phyloP scores from a whole-genome alignment of 257 asterid species.

The Echites panduratus region DNA sequence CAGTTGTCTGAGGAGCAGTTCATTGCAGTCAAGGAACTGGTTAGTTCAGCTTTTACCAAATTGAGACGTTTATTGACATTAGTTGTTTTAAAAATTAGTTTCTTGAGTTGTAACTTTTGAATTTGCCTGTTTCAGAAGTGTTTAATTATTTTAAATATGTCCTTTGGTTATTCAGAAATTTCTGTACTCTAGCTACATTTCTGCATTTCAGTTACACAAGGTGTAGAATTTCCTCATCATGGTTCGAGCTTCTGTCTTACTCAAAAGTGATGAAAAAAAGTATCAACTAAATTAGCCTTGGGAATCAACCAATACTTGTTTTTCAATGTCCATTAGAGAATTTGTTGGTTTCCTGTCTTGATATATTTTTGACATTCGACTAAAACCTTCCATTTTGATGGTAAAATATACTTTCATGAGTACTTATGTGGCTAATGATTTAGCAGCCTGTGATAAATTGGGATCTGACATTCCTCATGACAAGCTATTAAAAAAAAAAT shows the following conservation, averaged over 20 bases:
- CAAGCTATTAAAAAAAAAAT: not conserved
- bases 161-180: not conserved
- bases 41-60: constrained; percentile 27
- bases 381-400: not conserved
- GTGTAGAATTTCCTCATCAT: constrained; percentile 2
- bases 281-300: not conserved
- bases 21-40: constrained; percentile 94
- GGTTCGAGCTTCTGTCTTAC: not conserved
- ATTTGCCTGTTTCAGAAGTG: not conserved
- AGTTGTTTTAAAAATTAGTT: not conserved
- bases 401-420: not conserved
- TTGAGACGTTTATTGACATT: not conserved
- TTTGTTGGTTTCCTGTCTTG: not conserved
- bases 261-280: not conserved
- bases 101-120: not conserved
- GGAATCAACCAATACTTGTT: not conserved
- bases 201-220: not conserved
- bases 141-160: not conserved
- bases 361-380: not conserved
- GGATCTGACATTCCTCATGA: not conserved
- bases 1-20: constrained; percentile 85
- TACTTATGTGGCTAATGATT: not conserved
- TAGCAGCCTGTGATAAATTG: constrained; percentile 3
- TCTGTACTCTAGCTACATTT: not conserved
- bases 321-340: not conserved